A percentile compares a stretch with the other conserved stretches of the same genome.
Evolutionary conservation across 208 protist genomes (phyloP).

Genomic region (Trypanosoma theileri): DNA sequence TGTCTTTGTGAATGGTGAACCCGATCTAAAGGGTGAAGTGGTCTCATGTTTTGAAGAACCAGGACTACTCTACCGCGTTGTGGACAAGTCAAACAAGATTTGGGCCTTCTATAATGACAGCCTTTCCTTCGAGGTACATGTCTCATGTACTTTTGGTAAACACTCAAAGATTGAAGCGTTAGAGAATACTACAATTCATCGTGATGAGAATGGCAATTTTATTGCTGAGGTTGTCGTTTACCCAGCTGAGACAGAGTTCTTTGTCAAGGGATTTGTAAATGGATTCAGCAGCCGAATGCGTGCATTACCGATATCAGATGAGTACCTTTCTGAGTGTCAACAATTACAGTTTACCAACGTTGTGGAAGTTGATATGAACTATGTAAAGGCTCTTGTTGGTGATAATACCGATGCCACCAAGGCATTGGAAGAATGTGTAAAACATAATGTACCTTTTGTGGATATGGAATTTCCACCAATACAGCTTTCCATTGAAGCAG

Average conservation of each 20-base stretch:
- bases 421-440: conserved; percentile 52
- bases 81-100: conserved; percentile 64
- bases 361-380: conserved; percentile 58
- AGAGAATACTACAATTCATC: conserved; percentile 52
- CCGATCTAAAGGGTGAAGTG: conserved; percentile 60
- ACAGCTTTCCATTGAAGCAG: conserved; percentile 49
- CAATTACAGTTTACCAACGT: conserved; percentile 33
- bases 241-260: conserved; percentile 75
- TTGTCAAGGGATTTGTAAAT: conserved; percentile 82
- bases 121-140: conserved; percentile 68
- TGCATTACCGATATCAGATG: conserved; percentile 64
- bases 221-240: conserved; percentile 68
- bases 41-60: conserved; percentile 84
- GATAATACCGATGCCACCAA: conserved; percentile 46
- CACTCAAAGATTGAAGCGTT: conserved; percentile 78
- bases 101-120: conserved; percentile 92
- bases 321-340: conserved; percentile 56
- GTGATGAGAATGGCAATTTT: conserved; percentile 48
- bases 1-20: conserved; percentile 69
- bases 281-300: conserved; percentile 77
- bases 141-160: conserved; percentile 72
- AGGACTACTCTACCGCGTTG: conserved; percentile 81
- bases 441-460: conserved; percentile 63
- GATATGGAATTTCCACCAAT: conserved; percentile 76
- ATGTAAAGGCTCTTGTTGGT: conserved; percentile 45